Base-by-base conservation (phyloP, 352 stramenopile genomes). In the Pythium aquatile region DNA sequence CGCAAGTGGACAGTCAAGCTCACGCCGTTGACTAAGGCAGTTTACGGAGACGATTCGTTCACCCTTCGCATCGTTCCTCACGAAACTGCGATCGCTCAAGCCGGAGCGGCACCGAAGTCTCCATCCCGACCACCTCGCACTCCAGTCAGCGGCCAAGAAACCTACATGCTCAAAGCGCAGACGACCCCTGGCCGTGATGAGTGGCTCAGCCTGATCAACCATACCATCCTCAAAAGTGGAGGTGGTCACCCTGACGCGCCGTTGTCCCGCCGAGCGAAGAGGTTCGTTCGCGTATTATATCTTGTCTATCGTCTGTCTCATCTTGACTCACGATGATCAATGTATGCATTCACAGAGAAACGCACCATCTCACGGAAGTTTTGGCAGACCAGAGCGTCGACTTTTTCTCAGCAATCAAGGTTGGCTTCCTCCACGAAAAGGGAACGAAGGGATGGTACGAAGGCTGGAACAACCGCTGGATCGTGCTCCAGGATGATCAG, bases 31-130 rank as follows among this genome's bases (percentile, higher is more conserved):
- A 82, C 78, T 1, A 79, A 80, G 63, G 86, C 83, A 4, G 62
- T 85, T 26, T 91, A 87, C 40, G 86, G 86, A 11, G 86, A 95
- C 7, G 86, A 95, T 40, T 83, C 83, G 17, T 95, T 93, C 37
- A 91, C 80, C 70, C 68, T 95, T 63, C 87, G 87, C 28, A 83
- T 95, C 28, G 51, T 90, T 14, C 72, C 75, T 2, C 76, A 71
- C 35, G 73, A 88, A 9, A 58, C 55, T 42, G 61, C 65, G n/a
- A 39, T 69, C 24, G 56, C 69, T 33, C 30, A n/a, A 46, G 32
- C 13, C 6, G 26, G 54, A 37, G 58, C 37, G 0, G 44, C 54
- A 2, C 63, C 71, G 9, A 68, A 58, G 29, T 79, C 73, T n/a
- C 70, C 70, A 9, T 60, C 70, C 10, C 72, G 73, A 7, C 71